phyloP scores from a whole-genome alignment of 2,329 filamentous ascomycete species.

The Diaporthe citrichinensis region DNA sequence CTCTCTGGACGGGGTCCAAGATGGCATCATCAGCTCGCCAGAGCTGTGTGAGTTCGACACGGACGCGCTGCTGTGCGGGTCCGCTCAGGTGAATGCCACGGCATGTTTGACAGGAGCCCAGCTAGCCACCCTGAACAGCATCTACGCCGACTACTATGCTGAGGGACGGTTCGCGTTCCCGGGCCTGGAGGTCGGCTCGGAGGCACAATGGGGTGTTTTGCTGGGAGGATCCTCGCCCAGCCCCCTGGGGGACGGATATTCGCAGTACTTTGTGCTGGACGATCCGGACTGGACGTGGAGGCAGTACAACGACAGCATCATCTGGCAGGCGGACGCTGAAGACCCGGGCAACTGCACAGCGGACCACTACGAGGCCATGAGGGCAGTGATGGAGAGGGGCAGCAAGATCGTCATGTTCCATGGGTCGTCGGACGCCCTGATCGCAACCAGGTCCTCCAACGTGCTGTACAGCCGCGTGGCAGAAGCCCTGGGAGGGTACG shows the following conservation, averaged over 20 bases:
- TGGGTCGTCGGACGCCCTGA: conserved; percentile 55
- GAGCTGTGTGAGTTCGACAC: conserved; percentile 44
- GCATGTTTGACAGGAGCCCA: conserved; percentile 49
- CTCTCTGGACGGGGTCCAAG: conserved; percentile 56
- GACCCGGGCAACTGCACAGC: conserved; percentile 51
- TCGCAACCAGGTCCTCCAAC: conserved; percentile 50
- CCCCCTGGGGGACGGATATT: conserved; percentile 48
- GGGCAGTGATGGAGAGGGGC: conserved; percentile 50
- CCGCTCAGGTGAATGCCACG: not conserved
- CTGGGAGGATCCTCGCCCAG: conserved; percentile 43
- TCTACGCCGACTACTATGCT: conserved; percentile 46
- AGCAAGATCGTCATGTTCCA: conserved; percentile 60
- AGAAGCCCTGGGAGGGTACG: conserved; percentile 53
- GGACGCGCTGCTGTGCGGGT: conserved; percentile 51
- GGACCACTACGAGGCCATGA: conserved; percentile 47
- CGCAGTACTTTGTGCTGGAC: conserved; percentile 48
- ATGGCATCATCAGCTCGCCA: conserved; percentile 53
- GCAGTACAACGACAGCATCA: conserved; percentile 47
- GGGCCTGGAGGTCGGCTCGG: conserved; percentile 62
- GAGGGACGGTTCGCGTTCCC: conserved; percentile 46
- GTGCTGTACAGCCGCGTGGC: conserved; percentile 52
- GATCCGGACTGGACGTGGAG: conserved; percentile 50
- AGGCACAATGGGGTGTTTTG: conserved; percentile 46
- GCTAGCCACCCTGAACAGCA: conserved; percentile 50
- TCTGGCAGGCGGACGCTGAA: conserved; percentile 45